Evolutionary conservation across 2,329 filamentous ascomycete species (phyloP).

Genomic region (Grosmannia penicillata): DNA sequence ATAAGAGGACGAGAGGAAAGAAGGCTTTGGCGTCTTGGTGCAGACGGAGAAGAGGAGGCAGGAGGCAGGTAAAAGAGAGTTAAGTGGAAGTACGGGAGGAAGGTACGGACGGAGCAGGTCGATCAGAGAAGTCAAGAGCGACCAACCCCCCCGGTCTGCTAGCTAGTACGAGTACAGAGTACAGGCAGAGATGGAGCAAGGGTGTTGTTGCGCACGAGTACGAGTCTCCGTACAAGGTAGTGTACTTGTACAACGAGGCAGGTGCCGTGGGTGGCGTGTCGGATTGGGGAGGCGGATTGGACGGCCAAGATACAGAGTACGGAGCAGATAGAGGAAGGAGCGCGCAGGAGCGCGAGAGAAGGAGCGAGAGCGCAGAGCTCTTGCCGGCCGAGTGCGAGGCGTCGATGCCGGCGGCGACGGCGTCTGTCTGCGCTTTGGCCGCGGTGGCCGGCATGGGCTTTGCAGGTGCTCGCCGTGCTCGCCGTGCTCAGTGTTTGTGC

Average conservation of each 20-base stretch:
- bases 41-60: constrained; percentile 6
- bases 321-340: neutral
- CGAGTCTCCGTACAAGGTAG: neutral
- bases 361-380: neutral
- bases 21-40: too few species aligned
- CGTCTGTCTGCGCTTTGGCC: too few species aligned
- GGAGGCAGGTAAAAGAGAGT: constrained; percentile 11
- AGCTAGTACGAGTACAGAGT: constrained; percentile 8
- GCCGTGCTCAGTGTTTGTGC: too few species aligned
- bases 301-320: neutral
- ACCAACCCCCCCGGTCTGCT: constrained; percentile 10
- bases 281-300: neutral
- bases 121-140: constrained; percentile 11
- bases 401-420: too few species aligned
- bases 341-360: neutral
- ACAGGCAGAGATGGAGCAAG: constrained; percentile 6
- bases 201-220: neutral
- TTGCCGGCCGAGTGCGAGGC: too few species aligned
- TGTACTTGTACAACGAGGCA: neutral
- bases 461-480: too few species aligned
- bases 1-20: too few species aligned
- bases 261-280: constrained; percentile 2
- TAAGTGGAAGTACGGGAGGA: constrained; percentile 8
- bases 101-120: too few species aligned
- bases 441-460: too few species aligned